These are phyloP conservation scores for Botrytis hyacinthi DNA, from an alignment of 2,329 filamentous ascomycete species.

Conservation along the genomic window DNA sequence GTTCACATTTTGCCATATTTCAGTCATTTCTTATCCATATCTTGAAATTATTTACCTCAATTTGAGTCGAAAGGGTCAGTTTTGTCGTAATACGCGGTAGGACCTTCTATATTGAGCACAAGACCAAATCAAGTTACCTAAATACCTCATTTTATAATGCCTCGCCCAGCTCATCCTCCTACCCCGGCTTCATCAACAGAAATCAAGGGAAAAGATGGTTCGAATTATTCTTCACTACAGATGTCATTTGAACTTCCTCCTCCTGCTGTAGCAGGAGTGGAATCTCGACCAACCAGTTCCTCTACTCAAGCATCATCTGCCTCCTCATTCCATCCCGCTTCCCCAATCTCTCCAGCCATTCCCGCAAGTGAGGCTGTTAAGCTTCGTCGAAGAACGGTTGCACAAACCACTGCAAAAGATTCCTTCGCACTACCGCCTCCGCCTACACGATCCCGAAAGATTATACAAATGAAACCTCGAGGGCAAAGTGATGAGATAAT, in stretches of 20 bases:
- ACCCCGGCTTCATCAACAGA: constrained; percentile 80
- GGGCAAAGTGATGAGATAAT: constrained; percentile 42
- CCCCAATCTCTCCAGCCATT: constrained; percentile 43
- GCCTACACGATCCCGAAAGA: constrained; percentile 87
- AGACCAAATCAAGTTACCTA: constrained; percentile 21
- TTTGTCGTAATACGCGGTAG: not conserved
- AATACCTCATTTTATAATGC: constrained; percentile 50
- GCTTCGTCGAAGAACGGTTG: constrained; percentile 47
- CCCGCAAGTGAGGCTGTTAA: constrained; percentile 43
- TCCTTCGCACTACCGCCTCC: constrained; percentile 84
- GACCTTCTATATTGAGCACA: constrained; percentile 14
- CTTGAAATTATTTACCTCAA: not conserved
- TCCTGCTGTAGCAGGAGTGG: constrained; percentile 60
- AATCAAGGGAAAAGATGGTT: constrained; percentile 69
- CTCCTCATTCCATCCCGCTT: constrained; percentile 50
- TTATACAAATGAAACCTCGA: constrained; percentile 93
- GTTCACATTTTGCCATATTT: not conserved
- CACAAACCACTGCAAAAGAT: constrained; percentile 48
- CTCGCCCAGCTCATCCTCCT: constrained; percentile 63
- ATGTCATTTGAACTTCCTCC: constrained; percentile 73
- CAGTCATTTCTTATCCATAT: not conserved
- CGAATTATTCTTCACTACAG: constrained; percentile 61
- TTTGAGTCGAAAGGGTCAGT: not conserved
- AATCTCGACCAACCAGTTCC: constrained; percentile 48
- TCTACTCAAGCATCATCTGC: constrained; percentile 46